Base-by-base conservation (phyloP, 768 basidiomycete species). In the Termitomyces sp. region DNA sequence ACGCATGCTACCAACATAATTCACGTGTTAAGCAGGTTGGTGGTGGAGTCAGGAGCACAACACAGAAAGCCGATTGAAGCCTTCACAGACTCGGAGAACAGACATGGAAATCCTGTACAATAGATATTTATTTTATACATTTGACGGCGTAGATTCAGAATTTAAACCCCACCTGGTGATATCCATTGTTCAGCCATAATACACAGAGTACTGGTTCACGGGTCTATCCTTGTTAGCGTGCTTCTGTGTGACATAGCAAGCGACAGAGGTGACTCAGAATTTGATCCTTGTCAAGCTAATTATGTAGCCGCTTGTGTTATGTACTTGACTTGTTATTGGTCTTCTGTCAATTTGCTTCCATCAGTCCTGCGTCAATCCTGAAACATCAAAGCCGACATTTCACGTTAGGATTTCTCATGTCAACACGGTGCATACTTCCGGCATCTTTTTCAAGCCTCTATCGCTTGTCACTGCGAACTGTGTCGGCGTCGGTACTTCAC, bases 401-500 rank as follows among this genome's bases (percentile, higher is more conserved):
- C 13, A 34, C 34, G 14, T 26, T 20, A 7, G 13, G n/a, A 44
- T 18, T 22, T 18, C 20, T 12, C 29, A 60, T 64, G 61, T 54
- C 61, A 3, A 55, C 27, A n/a, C 46, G 16, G 14, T 50, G 32
- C 42, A 63, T 61, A 20, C 69, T 76, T n/a, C 72, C 74, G 27
- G 57, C 68, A 8, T 59, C 68, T 10, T 80, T 88, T 61, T 82
- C 67, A 12, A 84, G 84, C 58, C 64, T 85, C 1, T 88, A 88
- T 61, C 79, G 86, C 16, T 73, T 88, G 5, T 76, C 83, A 61
- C 70, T 87, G 31, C 77, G 86, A 37, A 75, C 82, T 22, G 71
- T 71, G 22, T 80, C 84, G 20, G 80, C 83, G 12, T 75, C 86
- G 2, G 85, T 87, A 20, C 72, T 87, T 10, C 79, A 85, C 58